Conservation (phyloP, 1,284 basidiomycete species). For the Moniliophthora roreri region DNA sequence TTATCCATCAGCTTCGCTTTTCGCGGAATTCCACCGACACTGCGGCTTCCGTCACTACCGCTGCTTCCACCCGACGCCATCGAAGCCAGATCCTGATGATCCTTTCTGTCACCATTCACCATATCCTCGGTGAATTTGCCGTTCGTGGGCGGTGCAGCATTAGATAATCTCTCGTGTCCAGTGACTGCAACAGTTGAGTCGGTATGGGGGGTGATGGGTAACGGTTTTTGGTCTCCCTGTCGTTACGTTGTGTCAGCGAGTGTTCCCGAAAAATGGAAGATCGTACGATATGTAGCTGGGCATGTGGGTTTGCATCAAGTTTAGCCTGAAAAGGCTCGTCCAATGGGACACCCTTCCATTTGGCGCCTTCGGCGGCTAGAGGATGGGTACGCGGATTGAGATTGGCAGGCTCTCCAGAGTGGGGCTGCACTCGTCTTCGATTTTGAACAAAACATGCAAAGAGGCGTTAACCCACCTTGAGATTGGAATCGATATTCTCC, state of each 20-base stretch:
- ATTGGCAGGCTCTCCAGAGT: conserved; percentile 13
- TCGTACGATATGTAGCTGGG: background rate
- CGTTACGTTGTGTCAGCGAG: no score
- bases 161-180: background rate
- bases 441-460: background rate
- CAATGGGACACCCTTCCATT: conserved; percentile 23
- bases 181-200: background rate
- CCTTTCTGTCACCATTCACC: background rate
- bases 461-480: background rate
- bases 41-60: background rate
- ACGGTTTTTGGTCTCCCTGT: no score
- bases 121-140: background rate
- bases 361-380: conserved; percentile 19
- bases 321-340: conserved; percentile 20
- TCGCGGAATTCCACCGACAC: background rate
- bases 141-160: background rate
- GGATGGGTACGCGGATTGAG: conserved; percentile 23
- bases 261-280: background rate
- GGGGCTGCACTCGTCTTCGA: background rate
- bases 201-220: background rate
- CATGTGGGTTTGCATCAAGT: conserved; percentile 17
- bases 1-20: conserved; percentile 49
- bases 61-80: background rate
- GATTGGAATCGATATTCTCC: background rate
- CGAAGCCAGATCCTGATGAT: background rate